A percentile compares a stretch with the other conserved stretches of the same genome.
Evolutionary conservation across 1,284 basidiomycete genomes (phyloP).

Genomic region (Marasmius oreades): DNA sequence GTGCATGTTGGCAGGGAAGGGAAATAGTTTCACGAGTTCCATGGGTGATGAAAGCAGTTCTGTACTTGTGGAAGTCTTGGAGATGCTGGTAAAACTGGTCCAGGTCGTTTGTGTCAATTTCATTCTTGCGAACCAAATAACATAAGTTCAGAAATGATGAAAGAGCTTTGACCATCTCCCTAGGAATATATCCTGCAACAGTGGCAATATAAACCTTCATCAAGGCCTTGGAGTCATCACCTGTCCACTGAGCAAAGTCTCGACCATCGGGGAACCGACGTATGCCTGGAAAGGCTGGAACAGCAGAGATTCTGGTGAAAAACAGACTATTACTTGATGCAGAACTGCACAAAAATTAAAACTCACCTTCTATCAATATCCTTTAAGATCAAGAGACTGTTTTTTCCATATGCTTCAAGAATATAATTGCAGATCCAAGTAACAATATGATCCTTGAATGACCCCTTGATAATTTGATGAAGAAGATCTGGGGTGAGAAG

Average conservation of each 20-base stretch:
- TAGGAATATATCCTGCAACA: slow-evolving; percentile 22
- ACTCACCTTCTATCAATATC: slow-evolving; percentile 25
- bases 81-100: slow-evolving; percentile 16
- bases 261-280: slow-evolving; percentile 23
- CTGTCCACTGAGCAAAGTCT: slow-evolving; percentile 27
- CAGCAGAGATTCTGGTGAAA: slow-evolving; percentile 9
- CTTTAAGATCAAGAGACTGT: slow-evolving; percentile 15
- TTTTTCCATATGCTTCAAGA: slow-evolving; percentile 15
- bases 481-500: slow-evolving; percentile 31
- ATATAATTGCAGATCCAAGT: too few relatives aligned
- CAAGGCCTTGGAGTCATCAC: slow-evolving; percentile 25
- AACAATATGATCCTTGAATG: slow-evolving; percentile 29
- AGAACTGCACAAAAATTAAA: not conserved
- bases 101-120: slow-evolving; percentile 20
- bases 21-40: slow-evolving; percentile 24
- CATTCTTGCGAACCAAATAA: slow-evolving; percentile 27
- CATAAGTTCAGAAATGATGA: slow-evolving; percentile 27
- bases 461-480: slow-evolving; percentile 34
- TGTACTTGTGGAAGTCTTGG: slow-evolving; percentile 8
- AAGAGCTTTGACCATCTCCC: slow-evolving; percentile 18
- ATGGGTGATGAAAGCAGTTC: slow-evolving; percentile 26
- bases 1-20: slow-evolving; percentile 29
- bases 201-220: too few relatives aligned
- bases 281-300: slow-evolving; percentile 20
- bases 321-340: not conserved